A percentile compares a stretch with the other conserved stretches of the same genome.
phyloP scores from a whole-genome alignment of 345 rosid genomes.

The Rhodamnia argentea region DNA sequence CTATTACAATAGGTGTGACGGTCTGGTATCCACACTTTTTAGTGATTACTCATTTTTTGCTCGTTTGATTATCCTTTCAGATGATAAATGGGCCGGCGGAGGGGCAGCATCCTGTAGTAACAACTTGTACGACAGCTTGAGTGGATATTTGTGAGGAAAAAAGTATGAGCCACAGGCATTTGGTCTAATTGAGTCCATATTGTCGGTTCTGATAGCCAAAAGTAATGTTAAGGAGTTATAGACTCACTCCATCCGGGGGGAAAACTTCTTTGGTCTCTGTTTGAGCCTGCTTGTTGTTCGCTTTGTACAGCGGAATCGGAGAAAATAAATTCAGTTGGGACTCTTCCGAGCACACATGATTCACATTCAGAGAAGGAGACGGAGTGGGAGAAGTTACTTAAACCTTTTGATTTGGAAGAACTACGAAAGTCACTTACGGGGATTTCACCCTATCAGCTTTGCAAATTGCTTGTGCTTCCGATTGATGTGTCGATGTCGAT shows the following conservation, averaged over 20 bases:
- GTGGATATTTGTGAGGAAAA: neutral
- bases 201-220: neutral
- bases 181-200: neutral
- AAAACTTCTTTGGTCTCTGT: neutral
- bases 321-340: neutral
- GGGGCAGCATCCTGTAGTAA: neutral
- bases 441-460: conserved; percentile 50
- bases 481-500: conserved; percentile 55
- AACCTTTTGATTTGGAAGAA: conserved; percentile 62
- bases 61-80: neutral
- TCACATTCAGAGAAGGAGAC: conserved; percentile 30
- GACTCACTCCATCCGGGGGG: neutral
- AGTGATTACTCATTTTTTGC: neutral
- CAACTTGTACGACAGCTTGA: neutral
- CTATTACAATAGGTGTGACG: neutral
- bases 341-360: neutral
- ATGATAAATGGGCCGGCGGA: neutral
- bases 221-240: neutral
- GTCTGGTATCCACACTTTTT: neutral
- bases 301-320: conserved; percentile 9
- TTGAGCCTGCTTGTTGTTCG: neutral
- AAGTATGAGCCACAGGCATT: neutral
- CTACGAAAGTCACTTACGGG: conserved; percentile 35
- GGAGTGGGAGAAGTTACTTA: conserved; percentile 82
- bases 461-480: conserved; percentile 55